Conservation (phyloP, 1,284 basidiomycete species). For the Tausonia pullulans region DNA sequence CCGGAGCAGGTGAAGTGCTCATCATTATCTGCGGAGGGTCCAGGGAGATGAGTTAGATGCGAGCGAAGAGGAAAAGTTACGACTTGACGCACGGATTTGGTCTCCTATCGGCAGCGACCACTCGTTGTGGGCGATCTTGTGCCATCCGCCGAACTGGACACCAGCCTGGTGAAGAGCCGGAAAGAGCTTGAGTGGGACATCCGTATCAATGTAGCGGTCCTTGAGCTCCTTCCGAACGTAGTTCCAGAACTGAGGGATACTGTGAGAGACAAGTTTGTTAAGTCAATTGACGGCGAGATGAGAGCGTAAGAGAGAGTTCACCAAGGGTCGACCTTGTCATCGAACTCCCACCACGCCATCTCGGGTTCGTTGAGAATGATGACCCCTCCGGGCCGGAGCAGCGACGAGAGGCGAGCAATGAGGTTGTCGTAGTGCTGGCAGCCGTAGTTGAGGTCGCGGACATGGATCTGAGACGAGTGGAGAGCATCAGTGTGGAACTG, state of each 20-base stretch:
- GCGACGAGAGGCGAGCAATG: slow-evolving; percentile 23
- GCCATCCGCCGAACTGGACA: background rate
- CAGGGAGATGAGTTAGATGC: no score
- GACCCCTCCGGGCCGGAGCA: slow-evolving; percentile 3
- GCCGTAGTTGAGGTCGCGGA: slow-evolving; percentile 64
- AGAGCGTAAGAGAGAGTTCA: background rate
- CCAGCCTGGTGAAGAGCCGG: slow-evolving; percentile 52
- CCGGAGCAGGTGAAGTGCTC: no score
- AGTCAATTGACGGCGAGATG: background rate
- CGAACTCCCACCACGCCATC: background rate
- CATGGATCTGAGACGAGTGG: slow-evolving; percentile 79
- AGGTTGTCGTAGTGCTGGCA: slow-evolving; percentile 43
- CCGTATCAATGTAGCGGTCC: slow-evolving; percentile 1
- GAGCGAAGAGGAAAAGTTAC: no score
- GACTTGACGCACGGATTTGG: no score
- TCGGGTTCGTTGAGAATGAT: slow-evolving; percentile 1
- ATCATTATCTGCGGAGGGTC: no score
- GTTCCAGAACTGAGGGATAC: background rate
- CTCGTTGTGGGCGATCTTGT: no score
- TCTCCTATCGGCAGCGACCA: no score
- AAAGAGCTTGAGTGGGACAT: slow-evolving; percentile 22
- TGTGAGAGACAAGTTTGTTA: background rate
- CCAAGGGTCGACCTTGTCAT: background rate
- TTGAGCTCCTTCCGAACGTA: background rate
- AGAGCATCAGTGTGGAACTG: slow-evolving; percentile 70